These are phyloP conservation scores for Crithidia fasciculata DNA, from an alignment of 208 protist species.

Conservation along the genomic window DNA sequence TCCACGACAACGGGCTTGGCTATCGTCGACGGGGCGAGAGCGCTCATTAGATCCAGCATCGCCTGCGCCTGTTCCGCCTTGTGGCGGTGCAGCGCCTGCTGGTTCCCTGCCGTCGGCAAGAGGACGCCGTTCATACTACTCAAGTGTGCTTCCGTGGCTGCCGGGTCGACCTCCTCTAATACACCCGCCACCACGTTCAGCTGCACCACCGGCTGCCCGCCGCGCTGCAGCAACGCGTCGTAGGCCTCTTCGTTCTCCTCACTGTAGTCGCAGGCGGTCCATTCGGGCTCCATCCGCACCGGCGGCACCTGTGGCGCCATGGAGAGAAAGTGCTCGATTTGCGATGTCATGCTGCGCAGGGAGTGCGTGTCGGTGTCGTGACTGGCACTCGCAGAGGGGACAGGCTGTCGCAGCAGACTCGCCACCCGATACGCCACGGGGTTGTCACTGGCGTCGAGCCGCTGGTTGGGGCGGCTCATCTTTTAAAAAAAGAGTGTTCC, in stretches of 20 bases:
- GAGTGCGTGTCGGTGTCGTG: conserved; percentile 30
- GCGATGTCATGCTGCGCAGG: conserved; percentile 43
- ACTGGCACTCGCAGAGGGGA: not conserved
- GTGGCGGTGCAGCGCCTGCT: conserved; percentile 52
- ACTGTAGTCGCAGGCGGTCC: not conserved
- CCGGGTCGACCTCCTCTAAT: conserved; percentile 47
- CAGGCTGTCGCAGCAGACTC: conserved; percentile 35
- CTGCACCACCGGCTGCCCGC: conserved; percentile 44
- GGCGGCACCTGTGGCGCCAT: conserved; percentile 48
- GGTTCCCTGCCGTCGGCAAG: conserved; percentile 61
- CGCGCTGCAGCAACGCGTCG: not conserved
- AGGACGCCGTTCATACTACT: conserved; percentile 46
- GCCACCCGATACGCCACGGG: conserved; percentile 36
- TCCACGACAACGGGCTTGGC: not conserved
- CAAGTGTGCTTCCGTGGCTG: not conserved
- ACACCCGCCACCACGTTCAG: conserved; percentile 87
- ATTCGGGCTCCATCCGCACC: conserved; percentile 59
- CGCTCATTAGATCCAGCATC: conserved; percentile 72
- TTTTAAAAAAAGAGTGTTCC: no score
- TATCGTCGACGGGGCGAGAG: conserved; percentile 35
- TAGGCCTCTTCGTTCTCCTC: conserved; percentile 1
- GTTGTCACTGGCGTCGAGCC: conserved; percentile 16
- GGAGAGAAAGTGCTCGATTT: conserved; percentile 67
- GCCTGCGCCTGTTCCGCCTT: conserved; percentile 74
- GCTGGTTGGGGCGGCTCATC: conserved; percentile 18